A percentile compares a stretch with the other conserved stretches of the same genome.
phyloP scores from a whole-genome alignment of 2,329 filamentous ascomycete species.

The Falciphora oryzae region DNA sequence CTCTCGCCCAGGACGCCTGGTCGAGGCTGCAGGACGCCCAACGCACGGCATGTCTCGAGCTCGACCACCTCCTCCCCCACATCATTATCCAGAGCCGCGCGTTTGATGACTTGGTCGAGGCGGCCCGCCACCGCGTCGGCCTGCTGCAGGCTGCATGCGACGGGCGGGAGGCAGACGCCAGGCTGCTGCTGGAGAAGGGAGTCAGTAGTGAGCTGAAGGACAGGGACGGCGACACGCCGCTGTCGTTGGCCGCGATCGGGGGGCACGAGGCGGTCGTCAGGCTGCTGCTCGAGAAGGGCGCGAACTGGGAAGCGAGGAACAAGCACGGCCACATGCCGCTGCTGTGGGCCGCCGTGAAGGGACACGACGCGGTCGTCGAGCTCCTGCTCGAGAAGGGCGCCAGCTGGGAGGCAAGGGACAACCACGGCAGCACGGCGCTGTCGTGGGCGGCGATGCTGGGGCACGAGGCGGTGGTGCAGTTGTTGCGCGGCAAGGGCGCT shows the following conservation, averaged over 20 bases:
- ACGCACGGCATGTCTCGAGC: too few species aligned
- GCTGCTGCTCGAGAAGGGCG: conserved; percentile 4
- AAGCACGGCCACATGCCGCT: neutral
- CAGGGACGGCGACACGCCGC: conserved; percentile 1
- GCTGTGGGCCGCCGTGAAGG: neutral
- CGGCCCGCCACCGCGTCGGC: too few species aligned
- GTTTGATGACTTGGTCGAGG: too few species aligned
- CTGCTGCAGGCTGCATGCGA: too few species aligned
- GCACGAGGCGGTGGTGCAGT: neutral
- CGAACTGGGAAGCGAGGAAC: neutral
- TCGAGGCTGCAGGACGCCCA: too few species aligned
- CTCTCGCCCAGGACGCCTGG: too few species aligned
- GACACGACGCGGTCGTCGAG: conserved; percentile 1
- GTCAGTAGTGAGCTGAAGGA: neutral
- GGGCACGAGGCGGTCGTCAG: neutral
- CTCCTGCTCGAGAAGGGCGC: conserved; percentile 2
- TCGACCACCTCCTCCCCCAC: too few species aligned
- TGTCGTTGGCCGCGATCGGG: neutral
- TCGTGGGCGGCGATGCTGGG: neutral
- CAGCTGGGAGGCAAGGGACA: neutral
- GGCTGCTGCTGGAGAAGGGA: conserved; percentile 1
- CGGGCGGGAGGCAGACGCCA: too few species aligned
- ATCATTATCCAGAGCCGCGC: too few species aligned
- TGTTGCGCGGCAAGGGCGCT: neutral
- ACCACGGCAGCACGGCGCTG: neutral